Base-by-base conservation (phyloP, 306 rosid genomes). In the Cucurbita argyrosperma region DNA sequence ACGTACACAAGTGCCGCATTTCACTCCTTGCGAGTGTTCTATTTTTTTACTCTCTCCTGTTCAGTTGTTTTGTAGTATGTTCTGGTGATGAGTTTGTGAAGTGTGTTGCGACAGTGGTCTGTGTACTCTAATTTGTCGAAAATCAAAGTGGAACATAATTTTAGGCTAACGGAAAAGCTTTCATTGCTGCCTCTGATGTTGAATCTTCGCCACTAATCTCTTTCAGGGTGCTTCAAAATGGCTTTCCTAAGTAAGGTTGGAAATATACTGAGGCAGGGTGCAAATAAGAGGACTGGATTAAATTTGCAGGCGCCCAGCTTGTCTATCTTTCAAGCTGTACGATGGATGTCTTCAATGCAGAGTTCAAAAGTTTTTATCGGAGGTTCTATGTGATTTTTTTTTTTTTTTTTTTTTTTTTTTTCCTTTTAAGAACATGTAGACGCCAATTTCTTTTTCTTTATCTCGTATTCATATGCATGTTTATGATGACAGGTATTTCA, bases 191-290 rank as follows among this genome's bases (percentile, higher is more conserved):
- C 39, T 40, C 51, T 45, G 57, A 7, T 5, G 8, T 23, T 19
- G 11, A 37, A 7, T 76, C 10, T 64, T 52, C n/a, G 9, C 12
- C 40, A 4, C 18, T 43, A 13, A 56, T 63, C 54, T 80, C 13
- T 15, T 66, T 57, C 76, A 79, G 89, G 86, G 69, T 76, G 12
- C 77, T 52, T 53, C 74, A 71, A 74, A n/a, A 94, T 94, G 97
- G 96, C 97, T 78, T 89, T 94, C 83, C 79, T 94, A 9, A 81
- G 91, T 69, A 89, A 81, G 83, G 37, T 94, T 53, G 99, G 99
- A 84, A 89, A 80, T 78, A 57, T 89, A 40, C 85, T 94, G 2
- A 82, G 96, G 75, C 90, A 89, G 74, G 52, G 88, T 4, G 83
- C 86, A 10, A 77, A 75, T 76, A 84, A 77, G 84, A 88, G 74